Base-by-base conservation (phyloP, 83 land plant genomes). In the Picea abies region DNA sequence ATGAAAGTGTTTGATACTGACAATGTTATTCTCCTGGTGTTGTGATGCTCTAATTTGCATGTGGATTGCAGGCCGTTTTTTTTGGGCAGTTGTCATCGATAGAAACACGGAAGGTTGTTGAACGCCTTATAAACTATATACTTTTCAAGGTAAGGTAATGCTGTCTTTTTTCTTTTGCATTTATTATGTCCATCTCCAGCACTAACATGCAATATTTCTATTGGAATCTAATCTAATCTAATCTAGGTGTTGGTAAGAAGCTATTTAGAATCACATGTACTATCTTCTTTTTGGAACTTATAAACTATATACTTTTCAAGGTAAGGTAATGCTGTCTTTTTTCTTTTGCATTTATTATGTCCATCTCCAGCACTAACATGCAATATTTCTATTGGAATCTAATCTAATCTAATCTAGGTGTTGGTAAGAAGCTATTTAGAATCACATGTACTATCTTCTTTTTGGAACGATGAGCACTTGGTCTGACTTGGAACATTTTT, bases 271-370 rank as follows among this genome's bases (percentile, higher is more conserved):
- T 15, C 4, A 6, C 19, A 69, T 29, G 41, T 72, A 39, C 2
- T 9, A 44, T 72, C n/a, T n/a, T n/a, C n/a, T n/a, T n/a, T n/a
- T n/a, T n/a, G n/a, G n/a, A n/a, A n/a, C 88, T 94, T 25, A 77
- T 96, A 77, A 92, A 96, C 67, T 96, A 96, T 86, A 86, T 92
- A 23, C 84, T 96, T 79, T 94, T 89, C 84, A 96, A 94, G 93
- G 98, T 95, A 71, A 80, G 67, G 10, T 32, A 20, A 14, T 60
- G 15, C 63, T 25, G 25, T 22, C 58, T 65, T 63, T 7, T 14
- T 61, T n/a, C 16, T 41, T n/a, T 82, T 81, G 49, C 68, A 79
- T 60, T 41, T 72, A 72, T 3, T n/a, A 72, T 41, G 49, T 9
- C 12, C 12, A 44, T 19, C 7, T 72, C 23, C 22, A 41, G 7